These are phyloP conservation scores for Xylariales sp. DNA, from an alignment of 2,329 filamentous ascomycete genomes.

Conservation along the genomic window DNA sequence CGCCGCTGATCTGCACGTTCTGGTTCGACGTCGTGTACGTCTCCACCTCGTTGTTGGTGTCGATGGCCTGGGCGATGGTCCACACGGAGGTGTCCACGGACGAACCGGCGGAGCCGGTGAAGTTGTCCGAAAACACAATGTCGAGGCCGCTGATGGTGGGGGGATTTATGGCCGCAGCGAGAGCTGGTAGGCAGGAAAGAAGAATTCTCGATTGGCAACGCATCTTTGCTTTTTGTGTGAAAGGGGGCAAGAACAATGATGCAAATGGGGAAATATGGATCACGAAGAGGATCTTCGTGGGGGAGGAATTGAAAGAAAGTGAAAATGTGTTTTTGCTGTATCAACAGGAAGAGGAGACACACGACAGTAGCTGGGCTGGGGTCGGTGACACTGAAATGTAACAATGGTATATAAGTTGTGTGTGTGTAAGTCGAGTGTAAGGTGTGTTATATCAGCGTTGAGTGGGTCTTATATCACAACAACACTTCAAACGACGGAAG, in stretches of 20 bases:
- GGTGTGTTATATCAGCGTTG: too few species aligned
- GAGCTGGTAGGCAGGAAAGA: slow-evolving; percentile 19
- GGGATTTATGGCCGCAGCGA: slow-evolving; percentile 21
- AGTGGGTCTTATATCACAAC: too few species aligned
- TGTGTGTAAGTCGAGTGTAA: too few species aligned
- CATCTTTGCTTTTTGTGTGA: too few species aligned
- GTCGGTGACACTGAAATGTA: background rate
- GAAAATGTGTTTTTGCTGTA: background rate
- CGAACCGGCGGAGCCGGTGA: slow-evolving; percentile 33
- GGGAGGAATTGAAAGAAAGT: slow-evolving; percentile 6
- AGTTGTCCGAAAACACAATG: slow-evolving; percentile 41
- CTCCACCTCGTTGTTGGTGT: slow-evolving; percentile 45
- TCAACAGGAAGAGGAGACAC: slow-evolving; percentile 1
- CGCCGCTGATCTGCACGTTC: slow-evolving; percentile 48
- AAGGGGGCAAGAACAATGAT: too few species aligned
- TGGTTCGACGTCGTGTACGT: slow-evolving; percentile 36
- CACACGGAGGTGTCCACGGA: slow-evolving; percentile 34
- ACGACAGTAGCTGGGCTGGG: slow-evolving; percentile 1
- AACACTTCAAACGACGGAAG: too few species aligned
- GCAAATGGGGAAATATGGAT: slow-evolving; percentile 1
- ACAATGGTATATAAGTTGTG: too few species aligned
- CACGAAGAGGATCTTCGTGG: background rate
- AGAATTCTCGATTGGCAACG: slow-evolving; percentile 20
- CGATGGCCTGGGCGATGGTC: slow-evolving; percentile 40
- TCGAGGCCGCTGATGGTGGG: slow-evolving; percentile 31